Base-by-base conservation (phyloP, 2,329 filamentous ascomycete genomes). In the Aspergillus glaucus region DNA sequence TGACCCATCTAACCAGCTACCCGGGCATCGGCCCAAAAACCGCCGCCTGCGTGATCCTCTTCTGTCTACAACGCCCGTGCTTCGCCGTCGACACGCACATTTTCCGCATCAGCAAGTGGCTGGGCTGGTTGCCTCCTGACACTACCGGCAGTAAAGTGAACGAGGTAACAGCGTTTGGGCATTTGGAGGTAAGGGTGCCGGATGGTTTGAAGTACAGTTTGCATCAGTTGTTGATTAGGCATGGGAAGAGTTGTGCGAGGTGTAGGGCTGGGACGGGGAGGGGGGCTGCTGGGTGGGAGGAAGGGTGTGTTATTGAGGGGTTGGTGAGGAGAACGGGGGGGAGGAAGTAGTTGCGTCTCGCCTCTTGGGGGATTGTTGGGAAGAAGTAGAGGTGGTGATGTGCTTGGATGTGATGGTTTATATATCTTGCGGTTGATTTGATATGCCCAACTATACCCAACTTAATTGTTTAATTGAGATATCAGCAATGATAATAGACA, bases 31-130 rank as follows among this genome's bases (percentile, higher is more conserved):
- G 82, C 0, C 76, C 79, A n/a, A 85, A 85, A 59, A 85, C 81
- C 0, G 82, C 82, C 3, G 80, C 79, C 2, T 85, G 82, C 54
- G 82, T 85, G 4, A 66, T 81, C 6, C 72, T 85, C 2, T 85
- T 85, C 67, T 85, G 81, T 58, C 72, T 85, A 6, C 79, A 81
- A 56, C 75, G 81, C 0, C 81, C 82, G 2, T 78, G 74, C 47
- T 85, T 85, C 54, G 82, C 82, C 0, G 82, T 85, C 7, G 82
- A 85, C 55, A 85, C 82, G 1, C 82, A 85, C 62, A 81, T 85
- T 50, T 84, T 84, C 59, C 77, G 82, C 1, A 74, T 85, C 12
- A 78, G 75, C 55, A 77, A 78, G 46, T 82, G 82, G 74, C 72
- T 85, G 0, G 76, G 76, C 21, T 85, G 82, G 81, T 70, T 84